phyloP scores from a whole-genome alignment of 257 asterid genomes.

The Forsythia viridissima region DNA sequence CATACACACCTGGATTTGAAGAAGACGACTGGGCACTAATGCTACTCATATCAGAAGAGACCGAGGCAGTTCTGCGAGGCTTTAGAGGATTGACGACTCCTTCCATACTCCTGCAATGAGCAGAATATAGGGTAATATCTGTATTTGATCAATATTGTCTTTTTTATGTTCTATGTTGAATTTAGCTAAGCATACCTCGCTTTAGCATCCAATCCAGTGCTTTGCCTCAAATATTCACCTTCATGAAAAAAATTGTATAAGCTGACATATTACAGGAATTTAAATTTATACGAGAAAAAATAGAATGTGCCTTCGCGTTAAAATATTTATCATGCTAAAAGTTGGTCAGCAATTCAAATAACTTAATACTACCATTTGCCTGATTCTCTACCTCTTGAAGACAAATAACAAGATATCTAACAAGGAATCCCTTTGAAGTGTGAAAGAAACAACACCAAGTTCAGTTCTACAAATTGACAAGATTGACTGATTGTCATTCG shows the following conservation, averaged over 20 bases:
- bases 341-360: not conserved
- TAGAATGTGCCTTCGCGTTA: not conserved
- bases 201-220: slow-evolving; percentile 50
- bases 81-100: slow-evolving; percentile 47
- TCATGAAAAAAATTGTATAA: slow-evolving; percentile 19
- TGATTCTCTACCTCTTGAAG: not conserved
- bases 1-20: slow-evolving; percentile 61
- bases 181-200: slow-evolving; percentile 47
- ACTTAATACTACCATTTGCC: not conserved
- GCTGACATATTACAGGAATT: slow-evolving; percentile 5
- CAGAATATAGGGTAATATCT: slow-evolving; percentile 17
- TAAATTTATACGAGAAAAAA: not conserved
- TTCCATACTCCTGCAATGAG: slow-evolving; percentile 51
- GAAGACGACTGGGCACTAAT: slow-evolving; percentile 57
- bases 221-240: slow-evolving; percentile 57
- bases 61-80: slow-evolving; percentile 75
- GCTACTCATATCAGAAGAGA: slow-evolving; percentile 86
- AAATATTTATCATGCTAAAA: not conserved
- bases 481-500: not conserved
- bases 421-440: not conserved
- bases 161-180: slow-evolving; percentile 13
- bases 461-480: not conserved
- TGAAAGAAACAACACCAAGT: not conserved
- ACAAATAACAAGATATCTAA: not conserved
- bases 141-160: slow-evolving; percentile 18